Percentiles rank a stretch among this genome's conserved stretches.
Evolutionary conservation across 2,329 filamentous ascomycete genomes (phyloP).

Genomic region (Exophiala dermatitidis): DNA sequence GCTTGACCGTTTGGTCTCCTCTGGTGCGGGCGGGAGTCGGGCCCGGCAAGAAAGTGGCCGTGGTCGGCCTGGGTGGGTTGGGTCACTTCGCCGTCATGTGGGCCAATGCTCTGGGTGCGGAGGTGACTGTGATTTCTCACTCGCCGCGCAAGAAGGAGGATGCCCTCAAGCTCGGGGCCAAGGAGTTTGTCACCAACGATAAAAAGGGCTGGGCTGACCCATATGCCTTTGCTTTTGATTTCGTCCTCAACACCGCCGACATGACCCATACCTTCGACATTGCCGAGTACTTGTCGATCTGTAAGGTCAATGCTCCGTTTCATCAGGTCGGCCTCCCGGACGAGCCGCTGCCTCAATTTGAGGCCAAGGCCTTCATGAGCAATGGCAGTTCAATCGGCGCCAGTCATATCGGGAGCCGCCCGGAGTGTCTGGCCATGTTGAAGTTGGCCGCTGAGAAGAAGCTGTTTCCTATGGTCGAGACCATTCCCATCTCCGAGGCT

Average conservation of each 20-base stretch:
- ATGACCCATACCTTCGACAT: slow-evolving; percentile 63
- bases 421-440: slow-evolving; percentile 66
- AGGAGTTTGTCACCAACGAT: slow-evolving; percentile 52
- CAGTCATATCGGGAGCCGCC: slow-evolving; percentile 63
- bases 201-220: slow-evolving; percentile 53
- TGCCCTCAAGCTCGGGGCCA: slow-evolving; percentile 52
- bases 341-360: slow-evolving; percentile 62
- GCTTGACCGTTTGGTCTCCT: slow-evolving; percentile 71
- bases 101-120: slow-evolving; percentile 59
- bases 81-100: slow-evolving; percentile 66
- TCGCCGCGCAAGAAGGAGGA: slow-evolving; percentile 54
- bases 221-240: slow-evolving; percentile 51
- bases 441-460: slow-evolving; percentile 63
- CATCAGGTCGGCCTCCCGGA: slow-evolving; percentile 54
- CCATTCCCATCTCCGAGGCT: slow-evolving; percentile 64
- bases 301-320: slow-evolving; percentile 50
- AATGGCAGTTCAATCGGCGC: slow-evolving; percentile 68
- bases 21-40: slow-evolving; percentile 68
- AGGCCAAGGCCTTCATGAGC: slow-evolving; percentile 64
- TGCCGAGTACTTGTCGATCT: slow-evolving; percentile 43
- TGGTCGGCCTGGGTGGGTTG: slow-evolving; percentile 52
- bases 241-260: slow-evolving; percentile 66
- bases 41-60: slow-evolving; percentile 49
- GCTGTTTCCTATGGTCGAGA: slow-evolving; percentile 61
- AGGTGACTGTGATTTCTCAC: slow-evolving; percentile 57